Evolutionary conservation across 192 early-diverging fungal genomes (phyloP).

Genomic region (Oehlia diaphana): DNA sequence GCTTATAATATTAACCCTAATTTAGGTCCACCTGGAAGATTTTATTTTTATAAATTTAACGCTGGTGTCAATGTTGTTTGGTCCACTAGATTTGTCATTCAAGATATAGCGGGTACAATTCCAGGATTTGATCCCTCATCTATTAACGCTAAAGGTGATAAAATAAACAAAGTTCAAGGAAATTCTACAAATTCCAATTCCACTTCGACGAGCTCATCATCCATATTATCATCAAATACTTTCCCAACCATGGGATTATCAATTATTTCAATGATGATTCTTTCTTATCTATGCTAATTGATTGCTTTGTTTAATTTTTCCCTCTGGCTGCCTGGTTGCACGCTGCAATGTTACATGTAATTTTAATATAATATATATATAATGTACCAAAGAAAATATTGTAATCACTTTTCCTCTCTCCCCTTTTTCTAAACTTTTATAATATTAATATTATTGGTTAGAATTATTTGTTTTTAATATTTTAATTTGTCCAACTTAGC

Average conservation of each 20-base stretch:
- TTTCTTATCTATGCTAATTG: not conserved
- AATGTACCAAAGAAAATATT: too few relatives aligned
- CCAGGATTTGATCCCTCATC: not conserved
- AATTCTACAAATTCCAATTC: not conserved
- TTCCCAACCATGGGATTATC: not conserved
- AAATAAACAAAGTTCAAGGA: not conserved
- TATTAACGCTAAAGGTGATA: not conserved
- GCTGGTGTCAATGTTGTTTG: not conserved
- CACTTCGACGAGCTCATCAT: not conserved
- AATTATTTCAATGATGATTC: not conserved
- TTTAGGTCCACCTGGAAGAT: not conserved
- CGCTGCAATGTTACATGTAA: too few relatives aligned
- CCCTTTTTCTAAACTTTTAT: too few relatives aligned
- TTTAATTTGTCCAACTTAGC: too few relatives aligned
- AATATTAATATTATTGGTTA: too few relatives aligned
- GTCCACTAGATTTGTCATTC: not conserved
- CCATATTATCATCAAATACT: not conserved
- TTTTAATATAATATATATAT: too few relatives aligned
- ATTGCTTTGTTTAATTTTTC: not conserved
- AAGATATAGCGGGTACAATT: not conserved
- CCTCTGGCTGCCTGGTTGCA: too few relatives aligned
- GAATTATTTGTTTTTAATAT: too few relatives aligned
- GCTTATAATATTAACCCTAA: not conserved
- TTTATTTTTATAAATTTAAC: not conserved
- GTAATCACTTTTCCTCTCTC: too few relatives aligned